These are phyloP conservation scores for Backusella westeae DNA, from an alignment of 192 early-diverging fungal species.

Conservation along the genomic window DNA sequence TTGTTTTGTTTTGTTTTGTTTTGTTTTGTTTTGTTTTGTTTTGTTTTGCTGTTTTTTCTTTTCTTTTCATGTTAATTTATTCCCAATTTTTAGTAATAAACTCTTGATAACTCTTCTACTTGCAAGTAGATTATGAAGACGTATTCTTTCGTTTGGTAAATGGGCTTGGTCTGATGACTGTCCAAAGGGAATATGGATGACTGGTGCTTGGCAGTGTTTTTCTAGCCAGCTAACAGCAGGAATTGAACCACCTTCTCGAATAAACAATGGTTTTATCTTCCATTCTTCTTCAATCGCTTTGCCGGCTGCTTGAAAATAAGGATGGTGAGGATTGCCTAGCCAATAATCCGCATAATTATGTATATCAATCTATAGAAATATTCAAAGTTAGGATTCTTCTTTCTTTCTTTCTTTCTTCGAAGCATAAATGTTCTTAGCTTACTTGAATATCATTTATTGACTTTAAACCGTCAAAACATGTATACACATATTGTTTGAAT, in stretches of 20 bases:
- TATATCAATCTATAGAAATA: slow-evolving; percentile 51
- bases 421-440: slow-evolving; percentile 6
- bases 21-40: background rate
- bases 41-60: background rate
- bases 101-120: slow-evolving; percentile 58
- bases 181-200: slow-evolving; percentile 73
- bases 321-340: slow-evolving; percentile 63
- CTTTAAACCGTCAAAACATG: slow-evolving; percentile 44
- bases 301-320: slow-evolving; percentile 65
- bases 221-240: slow-evolving; percentile 73
- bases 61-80: background rate
- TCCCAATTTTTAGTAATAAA: slow-evolving; percentile 18
- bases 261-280: slow-evolving; percentile 62
- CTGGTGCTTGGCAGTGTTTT: slow-evolving; percentile 54
- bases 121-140: slow-evolving; percentile 56
- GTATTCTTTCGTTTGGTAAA: slow-evolving; percentile 68
- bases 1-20: too few relatives aligned
- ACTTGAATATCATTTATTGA: slow-evolving; percentile 49
- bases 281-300: slow-evolving; percentile 60
- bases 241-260: slow-evolving; percentile 75
- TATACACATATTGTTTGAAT: slow-evolving; percentile 50
- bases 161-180: slow-evolving; percentile 68
- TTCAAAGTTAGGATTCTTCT: background rate
- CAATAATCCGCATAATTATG: slow-evolving; percentile 71
- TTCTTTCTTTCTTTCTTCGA: background rate